Conservation (phyloP, 768 basidiomycete genomes). For the Panaeolus cyanescens region DNA sequence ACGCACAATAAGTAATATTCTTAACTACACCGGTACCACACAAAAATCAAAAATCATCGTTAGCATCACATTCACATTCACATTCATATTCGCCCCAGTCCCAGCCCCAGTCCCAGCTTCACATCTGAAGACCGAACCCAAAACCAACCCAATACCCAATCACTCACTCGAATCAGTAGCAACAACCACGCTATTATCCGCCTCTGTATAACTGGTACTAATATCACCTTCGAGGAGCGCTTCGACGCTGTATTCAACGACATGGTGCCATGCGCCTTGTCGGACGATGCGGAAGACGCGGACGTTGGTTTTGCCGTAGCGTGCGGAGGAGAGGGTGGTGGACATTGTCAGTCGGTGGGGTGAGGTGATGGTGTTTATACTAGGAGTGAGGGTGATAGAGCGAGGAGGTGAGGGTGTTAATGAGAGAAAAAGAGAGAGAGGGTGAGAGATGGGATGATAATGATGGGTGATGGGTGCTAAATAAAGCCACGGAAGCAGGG, state of each 20-base stretch:
- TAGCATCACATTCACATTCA: neutral
- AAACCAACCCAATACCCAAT: neutral
- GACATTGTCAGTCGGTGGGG: slow-evolving; percentile 9
- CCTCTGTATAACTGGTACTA: slow-evolving; percentile 80
- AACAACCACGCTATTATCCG: slow-evolving; percentile 86
- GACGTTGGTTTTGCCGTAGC: slow-evolving; percentile 89
- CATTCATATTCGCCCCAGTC: neutral
- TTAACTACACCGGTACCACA: slow-evolving; percentile 47
- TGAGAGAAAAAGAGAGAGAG: no score
- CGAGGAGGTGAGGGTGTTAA: no score
- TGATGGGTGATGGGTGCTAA: no score
- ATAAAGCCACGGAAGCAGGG: no score
- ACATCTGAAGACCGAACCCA: neutral
- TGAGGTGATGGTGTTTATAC: slow-evolving; percentile 5
- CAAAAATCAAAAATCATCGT: neutral
- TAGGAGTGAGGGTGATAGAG: no score
- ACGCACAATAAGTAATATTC: slow-evolving; percentile 65
- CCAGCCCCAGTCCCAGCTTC: neutral
- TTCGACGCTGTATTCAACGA: slow-evolving; percentile 86
- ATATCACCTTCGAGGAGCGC: slow-evolving; percentile 84
- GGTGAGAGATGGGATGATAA: no score
- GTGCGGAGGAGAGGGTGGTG: slow-evolving; percentile 42
- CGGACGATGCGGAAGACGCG: slow-evolving; percentile 86
- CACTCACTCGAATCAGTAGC: slow-evolving; percentile 88
- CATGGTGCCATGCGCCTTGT: slow-evolving; percentile 61